phyloP scores from a whole-genome alignment of 805 yeast species.

The Sporopachydermia lactativora region DNA sequence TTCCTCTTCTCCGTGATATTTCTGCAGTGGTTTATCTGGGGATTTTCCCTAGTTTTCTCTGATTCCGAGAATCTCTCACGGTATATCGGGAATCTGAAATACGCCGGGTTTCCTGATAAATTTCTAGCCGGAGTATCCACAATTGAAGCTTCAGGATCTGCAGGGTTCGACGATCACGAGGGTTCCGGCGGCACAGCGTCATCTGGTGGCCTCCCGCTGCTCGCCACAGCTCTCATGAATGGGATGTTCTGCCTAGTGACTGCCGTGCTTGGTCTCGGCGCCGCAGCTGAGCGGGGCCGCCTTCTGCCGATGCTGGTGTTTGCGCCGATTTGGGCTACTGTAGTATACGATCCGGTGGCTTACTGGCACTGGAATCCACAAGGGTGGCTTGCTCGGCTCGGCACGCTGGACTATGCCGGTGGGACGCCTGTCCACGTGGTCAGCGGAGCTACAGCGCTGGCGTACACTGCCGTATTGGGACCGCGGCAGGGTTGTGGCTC shows the following conservation, averaged over 20 bases:
- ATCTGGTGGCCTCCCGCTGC: slow-evolving; percentile 33
- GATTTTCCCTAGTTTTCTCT: slow-evolving; percentile 45
- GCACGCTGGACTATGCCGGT: slow-evolving; percentile 62
- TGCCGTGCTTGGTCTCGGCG: slow-evolving; percentile 55
- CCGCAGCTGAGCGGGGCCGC: slow-evolving; percentile 60
- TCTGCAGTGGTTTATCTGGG: slow-evolving; percentile 63
- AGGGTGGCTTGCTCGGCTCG: slow-evolving; percentile 51
- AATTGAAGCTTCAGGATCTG: slow-evolving; percentile 10
- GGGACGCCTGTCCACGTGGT: slow-evolving; percentile 67
- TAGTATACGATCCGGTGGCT: slow-evolving; percentile 61
- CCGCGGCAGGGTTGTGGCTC: background rate
- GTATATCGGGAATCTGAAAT: slow-evolving; percentile 41
- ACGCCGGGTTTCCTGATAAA: slow-evolving; percentile 37
- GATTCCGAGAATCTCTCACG: slow-evolving; percentile 16
- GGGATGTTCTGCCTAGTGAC: slow-evolving; percentile 57
- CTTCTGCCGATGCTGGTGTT: slow-evolving; percentile 59
- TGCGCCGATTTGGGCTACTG: slow-evolving; percentile 52
- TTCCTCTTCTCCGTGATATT: slow-evolving; percentile 44
- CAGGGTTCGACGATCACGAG: slow-evolving; percentile 20
- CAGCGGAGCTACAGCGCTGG: slow-evolving; percentile 58
- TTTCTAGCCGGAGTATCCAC: slow-evolving; percentile 23
- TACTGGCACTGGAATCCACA: slow-evolving; percentile 61
- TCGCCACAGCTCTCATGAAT: slow-evolving; percentile 44
- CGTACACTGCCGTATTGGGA: slow-evolving; percentile 52
- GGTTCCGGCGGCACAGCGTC: slow-evolving; percentile 25